Conservation (phyloP, 352 stramenopile species). For the Globisporangium mamillatum region DNA sequence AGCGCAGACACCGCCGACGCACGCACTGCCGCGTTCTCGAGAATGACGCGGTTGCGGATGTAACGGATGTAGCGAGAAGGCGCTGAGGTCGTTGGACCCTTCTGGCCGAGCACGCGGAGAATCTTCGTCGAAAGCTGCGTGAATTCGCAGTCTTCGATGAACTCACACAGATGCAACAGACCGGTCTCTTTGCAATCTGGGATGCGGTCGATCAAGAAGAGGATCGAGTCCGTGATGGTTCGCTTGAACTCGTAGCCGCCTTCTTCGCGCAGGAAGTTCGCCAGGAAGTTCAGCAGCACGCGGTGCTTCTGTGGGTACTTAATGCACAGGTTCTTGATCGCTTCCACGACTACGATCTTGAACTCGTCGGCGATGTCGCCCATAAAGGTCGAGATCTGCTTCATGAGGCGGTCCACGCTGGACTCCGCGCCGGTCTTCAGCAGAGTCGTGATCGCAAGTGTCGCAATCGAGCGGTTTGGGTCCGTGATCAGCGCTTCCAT, state of each 20-base stretch:
- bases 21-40: constrained; percentile 97
- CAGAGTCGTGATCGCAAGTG: constrained; percentile 98
- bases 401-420: constrained; percentile 95
- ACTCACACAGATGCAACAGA: constrained; percentile 98
- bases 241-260: constrained; percentile 99
- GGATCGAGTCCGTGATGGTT: constrained; percentile 97
- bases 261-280: constrained; percentile 95
- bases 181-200: constrained; percentile 96
- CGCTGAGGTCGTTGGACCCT: constrained; percentile 92
- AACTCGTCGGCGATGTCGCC: constrained; percentile 99
- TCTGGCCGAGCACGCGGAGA: constrained; percentile 93
- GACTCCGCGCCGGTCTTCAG: constrained; percentile 98
- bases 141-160: constrained; percentile 98
- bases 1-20: constrained; percentile 96
- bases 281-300: constrained; percentile 97
- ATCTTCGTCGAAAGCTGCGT: constrained; percentile 92
- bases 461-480: constrained; percentile 97
- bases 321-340: constrained; percentile 96
- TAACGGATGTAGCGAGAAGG: constrained; percentile 98
- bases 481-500: constrained; percentile 98
- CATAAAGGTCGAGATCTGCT: constrained; percentile 98
- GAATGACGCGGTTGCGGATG: constrained; percentile 99
- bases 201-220: constrained; percentile 96
- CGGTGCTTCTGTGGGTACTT: constrained; percentile 98
- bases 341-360: constrained; percentile 98